Percentiles rank a stretch among this genome's conserved stretches.
Evolutionary conservation across 73 alveolate genomes (phyloP).

Genomic region (Paraurostyla sp.): DNA sequence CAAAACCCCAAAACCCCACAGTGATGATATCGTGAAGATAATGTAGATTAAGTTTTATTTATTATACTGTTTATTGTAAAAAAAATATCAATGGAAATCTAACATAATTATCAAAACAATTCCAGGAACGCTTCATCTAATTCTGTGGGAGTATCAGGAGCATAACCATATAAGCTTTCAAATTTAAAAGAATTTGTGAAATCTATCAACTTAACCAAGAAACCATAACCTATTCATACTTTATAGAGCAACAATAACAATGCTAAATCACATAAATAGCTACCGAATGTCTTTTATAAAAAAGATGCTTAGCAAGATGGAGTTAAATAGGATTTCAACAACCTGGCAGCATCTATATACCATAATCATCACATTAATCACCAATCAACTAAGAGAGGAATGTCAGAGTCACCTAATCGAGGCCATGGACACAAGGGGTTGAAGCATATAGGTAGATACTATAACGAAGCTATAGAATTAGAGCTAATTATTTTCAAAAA

Average conservation of each 20-base stretch:
- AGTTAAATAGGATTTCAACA: neutral
- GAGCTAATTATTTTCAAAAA: constrained; percentile 35
- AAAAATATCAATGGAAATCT: too few species aligned
- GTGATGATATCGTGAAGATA: too few species aligned
- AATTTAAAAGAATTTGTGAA: constrained; percentile 4
- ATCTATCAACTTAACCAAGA: neutral
- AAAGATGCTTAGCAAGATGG: neutral
- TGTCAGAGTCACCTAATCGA: constrained; percentile 3
- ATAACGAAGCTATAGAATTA: constrained; percentile 39
- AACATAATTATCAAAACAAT: too few species aligned
- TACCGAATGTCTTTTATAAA: constrained; percentile 39
- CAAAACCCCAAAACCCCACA: too few species aligned
- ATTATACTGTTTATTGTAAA: too few species aligned
- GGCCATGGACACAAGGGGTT: neutral
- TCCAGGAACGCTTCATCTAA: neutral
- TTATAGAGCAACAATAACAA: neutral
- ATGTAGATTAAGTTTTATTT: too few species aligned
- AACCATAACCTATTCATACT: too few species aligned
- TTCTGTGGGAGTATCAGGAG: neutral
- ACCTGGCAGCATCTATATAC: neutral
- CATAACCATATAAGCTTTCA: neutral
- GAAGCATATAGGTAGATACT: neutral
- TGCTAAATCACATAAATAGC: neutral
- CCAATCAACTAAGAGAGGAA: neutral
- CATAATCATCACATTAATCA: neutral